Evolutionary conservation across 139 green algal species (phyloP).

Genomic region (Closterium sp.): DNA sequence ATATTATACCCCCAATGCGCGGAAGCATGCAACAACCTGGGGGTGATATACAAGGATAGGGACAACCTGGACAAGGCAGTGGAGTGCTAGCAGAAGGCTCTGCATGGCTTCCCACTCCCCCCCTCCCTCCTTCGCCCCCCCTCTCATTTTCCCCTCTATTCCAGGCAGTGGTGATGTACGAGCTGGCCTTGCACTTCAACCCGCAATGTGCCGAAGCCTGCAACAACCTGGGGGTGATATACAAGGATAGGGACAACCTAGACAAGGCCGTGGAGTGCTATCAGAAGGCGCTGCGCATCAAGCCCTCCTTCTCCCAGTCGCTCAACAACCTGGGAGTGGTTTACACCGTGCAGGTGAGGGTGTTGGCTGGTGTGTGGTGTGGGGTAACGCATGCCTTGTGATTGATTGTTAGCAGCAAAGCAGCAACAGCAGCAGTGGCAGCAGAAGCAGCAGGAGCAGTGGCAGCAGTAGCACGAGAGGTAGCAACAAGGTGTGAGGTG

Average conservation of each 20-base stretch:
- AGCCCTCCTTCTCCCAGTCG: conserved; percentile 61
- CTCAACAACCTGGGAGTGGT: conserved; percentile 95
- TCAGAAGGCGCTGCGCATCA: conserved; percentile 52
- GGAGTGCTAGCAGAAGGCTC: no score
- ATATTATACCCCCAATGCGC: conserved; percentile 73
- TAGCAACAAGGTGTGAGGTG: no score
- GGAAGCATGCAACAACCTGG: conserved; percentile 91
- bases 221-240: conserved; percentile 95
- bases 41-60: conserved; percentile 65
- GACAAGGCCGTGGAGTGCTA: conserved; percentile 66
- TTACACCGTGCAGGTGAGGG: conserved; percentile 72
- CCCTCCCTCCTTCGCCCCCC: background rate
- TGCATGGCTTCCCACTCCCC: no score
- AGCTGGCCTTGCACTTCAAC: conserved; percentile 74
- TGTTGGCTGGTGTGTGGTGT: background rate
- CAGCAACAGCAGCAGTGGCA: no score
- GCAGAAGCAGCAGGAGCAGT: no score
- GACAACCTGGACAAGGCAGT: no score
- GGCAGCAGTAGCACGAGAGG: no score
- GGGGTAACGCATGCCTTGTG: background rate
- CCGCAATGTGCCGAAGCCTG: conserved; percentile 80
- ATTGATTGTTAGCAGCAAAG: background rate
- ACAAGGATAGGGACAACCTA: conserved; percentile 76
- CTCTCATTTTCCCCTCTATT: background rate
- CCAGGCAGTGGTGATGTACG: conserved; percentile 88